Evolutionary conservation across 768 basidiomycete species (phyloP), one percentile per base, ranked within the genome.

Genomic region (Phylloporus rhodoxanthus): DNA sequence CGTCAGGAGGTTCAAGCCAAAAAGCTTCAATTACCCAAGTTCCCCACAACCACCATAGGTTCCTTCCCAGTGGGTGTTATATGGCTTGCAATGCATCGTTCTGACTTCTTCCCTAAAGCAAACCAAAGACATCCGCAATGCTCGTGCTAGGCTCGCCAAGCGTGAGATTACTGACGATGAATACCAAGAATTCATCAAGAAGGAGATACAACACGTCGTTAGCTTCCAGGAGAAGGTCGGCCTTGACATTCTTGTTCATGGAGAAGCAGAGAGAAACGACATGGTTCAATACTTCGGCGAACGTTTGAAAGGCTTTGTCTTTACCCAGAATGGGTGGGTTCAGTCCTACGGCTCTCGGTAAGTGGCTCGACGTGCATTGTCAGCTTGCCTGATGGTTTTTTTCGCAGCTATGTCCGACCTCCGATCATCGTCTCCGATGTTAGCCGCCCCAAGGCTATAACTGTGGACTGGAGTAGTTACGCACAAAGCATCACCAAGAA

Each of bases 241-340:
- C 58, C 84, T 99, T 60, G 96, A 99, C 72, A 80, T 99, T 51
- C 80, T 98, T 61, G 96, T 99, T 54, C 96, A 99, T 71, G 96
- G 96, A 64, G 96, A 99, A 72, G 89, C 95, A 47, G 95, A 99
- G 77, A 84, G 95, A 63, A 97, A 97, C 70, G 95, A 97, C 80
- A 98, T 98, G 95, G 94, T 96, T 55, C 94, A 98, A 75, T 99
- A 99, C 83, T 99, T 98, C 60, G 96, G 96, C 58, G 96, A 99
- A 72, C 88, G 84, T 67, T 78, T 99, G 56, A 74, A 80, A 44
- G 96, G 96, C 58, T 97, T 99, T 67, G 90, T 89, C 70, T 99
- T 99, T 76, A 98, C 96, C 55, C 91, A 95, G 73, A 92, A 96
- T 59, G 96, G 82, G 44, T 99, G 96, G 96, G 96, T 99, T 32